Evolutionary conservation across 1,284 basidiomycete genomes (phyloP), one percentile per base, ranked within the genome.

Genomic region (Ceratobasidium sp.): DNA sequence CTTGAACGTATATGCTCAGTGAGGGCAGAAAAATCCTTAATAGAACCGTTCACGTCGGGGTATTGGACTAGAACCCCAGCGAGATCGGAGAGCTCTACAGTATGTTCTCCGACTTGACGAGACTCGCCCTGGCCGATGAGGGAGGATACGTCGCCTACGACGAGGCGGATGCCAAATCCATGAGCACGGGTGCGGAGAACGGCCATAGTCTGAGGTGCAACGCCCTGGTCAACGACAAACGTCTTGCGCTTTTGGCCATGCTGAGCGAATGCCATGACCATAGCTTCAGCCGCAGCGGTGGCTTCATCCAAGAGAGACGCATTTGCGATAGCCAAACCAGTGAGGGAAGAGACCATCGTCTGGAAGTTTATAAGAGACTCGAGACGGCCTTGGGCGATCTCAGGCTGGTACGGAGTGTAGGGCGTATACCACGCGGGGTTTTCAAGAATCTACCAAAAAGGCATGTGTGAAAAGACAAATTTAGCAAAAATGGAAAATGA

Each of bases 371-470:
- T 91, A 67, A 99, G 90, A 5, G 97, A 98, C 85, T 99, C 97
- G 77, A 99, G 90, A 79, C 97, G 96, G 73, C 95, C 96, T 90
- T 97, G 95, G 23, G 96, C 92, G 84, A 97, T 94, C 87, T 98
- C 96, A 7, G 96, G 94, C 84, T 97, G 95, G 84, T 94, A 94
- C 0, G 97, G 97, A 1, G 97, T 98, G 86, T 99, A 99, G 69
- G 95, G 96, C 2, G 97, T 99, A 86, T 99, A 99, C 97, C 97
- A 99, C 12, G 94, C 95, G 33, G 97, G 97, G 85, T 98, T 99
- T 86, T 99, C 97, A 87, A 96, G 93, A 80, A 97, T 87, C 95
- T 97, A 44, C 61, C 10, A 80, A 56, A 66, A 49, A 69, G 55
- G 63, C 26, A 51, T 56, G 49, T 42, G 58, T 69, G 60, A 70